A percentile compares a stretch with the other conserved stretches of the same genome.
These are phyloP conservation scores for Hypoxylon sp. DNA, from an alignment of 2,329 filamentous ascomycete species.

Conservation along the genomic window DNA sequence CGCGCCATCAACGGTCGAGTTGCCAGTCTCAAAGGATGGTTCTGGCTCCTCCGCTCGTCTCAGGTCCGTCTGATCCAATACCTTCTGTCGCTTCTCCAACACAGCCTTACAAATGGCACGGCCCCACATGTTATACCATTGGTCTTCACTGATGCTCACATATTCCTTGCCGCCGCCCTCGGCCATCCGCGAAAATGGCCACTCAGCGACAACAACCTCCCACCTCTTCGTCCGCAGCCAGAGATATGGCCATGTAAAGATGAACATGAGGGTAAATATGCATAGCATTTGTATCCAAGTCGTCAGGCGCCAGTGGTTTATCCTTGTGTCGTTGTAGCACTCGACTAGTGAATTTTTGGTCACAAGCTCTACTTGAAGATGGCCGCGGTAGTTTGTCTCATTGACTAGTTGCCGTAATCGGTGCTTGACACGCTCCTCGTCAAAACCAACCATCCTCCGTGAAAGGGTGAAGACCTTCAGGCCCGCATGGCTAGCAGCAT, in stretches of 20 bases:
- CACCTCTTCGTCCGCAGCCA: constrained; percentile 78
- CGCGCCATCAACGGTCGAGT: constrained; percentile 58
- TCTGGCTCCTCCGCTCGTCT: constrained; percentile 59
- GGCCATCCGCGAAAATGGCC: constrained; percentile 66
- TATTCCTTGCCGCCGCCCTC: constrained; percentile 62
- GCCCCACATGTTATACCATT: constrained; percentile 76
- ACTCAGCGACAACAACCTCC: constrained; percentile 74
- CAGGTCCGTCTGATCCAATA: constrained; percentile 71
- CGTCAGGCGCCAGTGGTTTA: constrained; percentile 76
- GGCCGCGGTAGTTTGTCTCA: constrained; percentile 77
- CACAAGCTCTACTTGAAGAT: constrained; percentile 72
- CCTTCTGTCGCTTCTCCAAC: constrained; percentile 68
- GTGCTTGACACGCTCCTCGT: constrained; percentile 67
- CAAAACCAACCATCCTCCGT: constrained; percentile 71
- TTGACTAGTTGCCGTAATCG: constrained; percentile 71
- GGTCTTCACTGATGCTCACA: constrained; percentile 68
- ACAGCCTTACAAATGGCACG: constrained; percentile 72
- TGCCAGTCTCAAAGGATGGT: constrained; percentile 58
- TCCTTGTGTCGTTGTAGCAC: constrained; percentile 73
- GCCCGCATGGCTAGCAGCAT: constrained; percentile 69
- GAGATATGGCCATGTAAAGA: constrained; percentile 80
- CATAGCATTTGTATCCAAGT: constrained; percentile 76
- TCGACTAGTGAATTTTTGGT: constrained; percentile 70
- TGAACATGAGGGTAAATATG: constrained; percentile 76
- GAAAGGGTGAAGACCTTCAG: constrained; percentile 71